Conservation (phyloP, 208 protist genomes). For the Crithidia acanthocephali region DNA sequence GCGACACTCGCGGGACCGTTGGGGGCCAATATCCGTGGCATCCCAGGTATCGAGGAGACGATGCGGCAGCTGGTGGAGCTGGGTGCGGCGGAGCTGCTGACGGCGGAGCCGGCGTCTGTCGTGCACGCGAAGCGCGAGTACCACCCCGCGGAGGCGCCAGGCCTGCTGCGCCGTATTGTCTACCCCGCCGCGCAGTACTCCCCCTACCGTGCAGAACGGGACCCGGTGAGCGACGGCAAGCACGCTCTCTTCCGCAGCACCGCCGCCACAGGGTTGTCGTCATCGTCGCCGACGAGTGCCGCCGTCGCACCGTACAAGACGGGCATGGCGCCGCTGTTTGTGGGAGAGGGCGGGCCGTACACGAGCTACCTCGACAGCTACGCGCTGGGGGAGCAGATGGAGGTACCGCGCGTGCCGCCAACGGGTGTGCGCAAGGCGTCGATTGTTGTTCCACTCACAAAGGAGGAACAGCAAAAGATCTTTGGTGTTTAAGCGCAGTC, state of each 20-base stretch:
- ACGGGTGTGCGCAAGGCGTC: constrained; percentile 2
- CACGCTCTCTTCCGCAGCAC: constrained; percentile 12
- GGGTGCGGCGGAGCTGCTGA: constrained; percentile 72
- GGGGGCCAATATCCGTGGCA: neutral
- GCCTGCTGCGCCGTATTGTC: constrained; percentile 51
- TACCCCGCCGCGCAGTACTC: constrained; percentile 78
- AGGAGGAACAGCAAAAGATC: constrained; percentile 30
- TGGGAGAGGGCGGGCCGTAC: constrained; percentile 29
- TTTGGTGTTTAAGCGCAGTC: constrained; percentile 9
- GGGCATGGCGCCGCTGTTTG: too few relatives aligned
- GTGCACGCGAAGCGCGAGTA: constrained; percentile 46
- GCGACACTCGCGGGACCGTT: constrained; percentile 15
- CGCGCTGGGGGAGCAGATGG: constrained; percentile 4
- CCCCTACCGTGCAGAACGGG: constrained; percentile 61
- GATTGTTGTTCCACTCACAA: constrained; percentile 15
- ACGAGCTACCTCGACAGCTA: constrained; percentile 40
- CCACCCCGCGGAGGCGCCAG: constrained; percentile 46
- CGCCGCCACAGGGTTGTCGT: neutral
- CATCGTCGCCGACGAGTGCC: constrained; percentile 13
- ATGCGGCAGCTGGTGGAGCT: constrained; percentile 67
- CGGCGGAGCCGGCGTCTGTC: constrained; percentile 32
- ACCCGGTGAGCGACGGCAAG: constrained; percentile 45
- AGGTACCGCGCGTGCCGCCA: neutral
- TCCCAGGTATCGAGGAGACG: constrained; percentile 40
- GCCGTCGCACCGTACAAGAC: neutral